Evolutionary conservation across 2,329 filamentous ascomycete genomes (phyloP).

Genomic region (Curvularia sp.): DNA sequence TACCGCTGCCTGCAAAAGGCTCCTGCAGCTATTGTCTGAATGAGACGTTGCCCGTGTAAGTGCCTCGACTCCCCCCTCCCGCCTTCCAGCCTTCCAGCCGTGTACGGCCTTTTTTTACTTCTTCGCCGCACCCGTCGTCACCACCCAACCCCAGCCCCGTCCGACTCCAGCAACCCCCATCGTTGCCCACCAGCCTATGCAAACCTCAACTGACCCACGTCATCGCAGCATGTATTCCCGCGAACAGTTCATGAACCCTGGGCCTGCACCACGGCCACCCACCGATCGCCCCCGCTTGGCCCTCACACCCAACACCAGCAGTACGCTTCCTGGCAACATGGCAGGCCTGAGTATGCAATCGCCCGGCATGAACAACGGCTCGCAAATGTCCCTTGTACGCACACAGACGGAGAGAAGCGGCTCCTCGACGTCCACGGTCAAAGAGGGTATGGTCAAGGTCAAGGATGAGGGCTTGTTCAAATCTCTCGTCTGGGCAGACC

Average conservation of each 20-base stretch:
- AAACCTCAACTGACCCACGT: conserved; percentile 19
- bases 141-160: not conserved
- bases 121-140: not conserved
- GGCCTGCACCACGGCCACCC: conserved; percentile 90
- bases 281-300: conserved; percentile 82
- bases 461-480: conserved; percentile 92
- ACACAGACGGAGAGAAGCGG: conserved; percentile 53
- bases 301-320: conserved; percentile 75
- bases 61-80: conserved; percentile 8
- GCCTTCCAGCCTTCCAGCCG: not conserved
- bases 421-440: conserved; percentile 51
- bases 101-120: conserved; percentile 5
- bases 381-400: conserved; percentile 51
- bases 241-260: conserved; percentile 91
- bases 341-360: conserved; percentile 77
- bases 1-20: conserved; percentile 18
- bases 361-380: conserved; percentile 55
- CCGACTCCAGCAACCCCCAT: conserved; percentile 7
- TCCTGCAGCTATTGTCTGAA: conserved; percentile 24
- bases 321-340: conserved; percentile 75
- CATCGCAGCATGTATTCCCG: conserved; percentile 64
- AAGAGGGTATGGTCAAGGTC: conserved; percentile 78
- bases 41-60: conserved; percentile 38
- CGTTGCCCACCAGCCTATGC: conserved; percentile 5
- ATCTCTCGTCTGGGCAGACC: conserved; percentile 84